These are phyloP conservation scores for Psilocybe sp. DNA, from an alignment of 768 basidiomycete species.

Conservation along the genomic window DNA sequence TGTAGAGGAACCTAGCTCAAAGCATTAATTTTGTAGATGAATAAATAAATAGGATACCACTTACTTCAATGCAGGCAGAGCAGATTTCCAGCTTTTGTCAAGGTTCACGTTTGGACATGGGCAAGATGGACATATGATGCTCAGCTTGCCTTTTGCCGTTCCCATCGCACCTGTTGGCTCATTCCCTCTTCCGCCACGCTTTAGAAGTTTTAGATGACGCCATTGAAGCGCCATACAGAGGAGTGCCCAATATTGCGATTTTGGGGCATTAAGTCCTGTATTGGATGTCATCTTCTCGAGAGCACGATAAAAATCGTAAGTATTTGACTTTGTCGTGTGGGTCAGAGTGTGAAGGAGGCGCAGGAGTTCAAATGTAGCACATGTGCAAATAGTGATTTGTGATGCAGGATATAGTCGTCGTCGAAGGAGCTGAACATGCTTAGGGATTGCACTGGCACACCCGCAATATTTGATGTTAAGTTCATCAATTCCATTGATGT, in stretches of 20 bases:
- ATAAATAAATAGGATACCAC: background rate
- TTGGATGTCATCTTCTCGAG: no score
- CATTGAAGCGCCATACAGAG: constrained; percentile 14
- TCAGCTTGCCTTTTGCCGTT: constrained; percentile 22
- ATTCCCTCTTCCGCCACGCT: constrained; percentile 21
- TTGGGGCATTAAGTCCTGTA: no score
- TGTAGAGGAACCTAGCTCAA: constrained; percentile 6
- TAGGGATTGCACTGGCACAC: no score
- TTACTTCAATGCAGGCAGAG: background rate
- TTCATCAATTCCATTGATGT: no score
- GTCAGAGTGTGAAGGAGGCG: no score
- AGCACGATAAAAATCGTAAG: no score
- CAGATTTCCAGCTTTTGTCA: constrained; percentile 16
- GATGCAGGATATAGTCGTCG: no score
- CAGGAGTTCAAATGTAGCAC: no score
- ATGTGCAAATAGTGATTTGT: no score
- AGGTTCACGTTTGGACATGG: constrained; percentile 30
- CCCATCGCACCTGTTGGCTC: constrained; percentile 11
- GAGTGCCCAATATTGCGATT: constrained; percentile 7
- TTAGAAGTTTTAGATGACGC: constrained; percentile 24
- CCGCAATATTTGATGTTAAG: no score
- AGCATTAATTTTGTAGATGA: background rate
- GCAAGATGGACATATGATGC: constrained; percentile 30
- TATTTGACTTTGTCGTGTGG: no score
- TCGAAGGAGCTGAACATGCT: no score